Percentiles rank a stretch among this genome's conserved stretches.
These are phyloP conservation scores for Eucalyptus fibrosa DNA, from an alignment of 345 rosid species.

Conservation along the genomic window DNA sequence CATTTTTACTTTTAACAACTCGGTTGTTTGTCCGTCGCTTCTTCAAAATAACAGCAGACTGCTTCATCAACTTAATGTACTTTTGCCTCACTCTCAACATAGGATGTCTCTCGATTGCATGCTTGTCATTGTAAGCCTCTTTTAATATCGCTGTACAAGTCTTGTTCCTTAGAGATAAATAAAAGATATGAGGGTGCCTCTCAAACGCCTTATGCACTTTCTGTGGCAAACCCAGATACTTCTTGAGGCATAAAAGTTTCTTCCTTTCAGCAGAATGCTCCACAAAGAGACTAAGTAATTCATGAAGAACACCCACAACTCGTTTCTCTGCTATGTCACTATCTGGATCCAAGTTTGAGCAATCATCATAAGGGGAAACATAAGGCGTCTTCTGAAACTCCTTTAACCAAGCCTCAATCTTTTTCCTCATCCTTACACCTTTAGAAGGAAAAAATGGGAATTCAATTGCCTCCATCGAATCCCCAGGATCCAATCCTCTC, in stretches of 20 bases:
- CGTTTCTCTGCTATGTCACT: slow-evolving; percentile 81
- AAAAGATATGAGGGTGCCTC: slow-evolving; percentile 77
- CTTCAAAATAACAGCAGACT: slow-evolving; percentile 32
- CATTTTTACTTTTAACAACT: not conserved
- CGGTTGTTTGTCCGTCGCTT: slow-evolving; percentile 15
- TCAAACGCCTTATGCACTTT: slow-evolving; percentile 83
- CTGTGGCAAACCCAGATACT: slow-evolving; percentile 60
- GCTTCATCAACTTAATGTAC: slow-evolving; percentile 55
- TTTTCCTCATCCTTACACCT: slow-evolving; percentile 61
- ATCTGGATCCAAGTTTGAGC: slow-evolving; percentile 42
- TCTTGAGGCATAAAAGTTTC: slow-evolving; percentile 63
- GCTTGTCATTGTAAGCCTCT: slow-evolving; percentile 50
- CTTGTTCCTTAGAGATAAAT: slow-evolving; percentile 56
- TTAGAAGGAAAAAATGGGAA: slow-evolving; percentile 76
- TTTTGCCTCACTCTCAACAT: slow-evolving; percentile 42
- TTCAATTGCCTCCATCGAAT: slow-evolving; percentile 26
- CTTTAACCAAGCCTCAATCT: slow-evolving; percentile 57
- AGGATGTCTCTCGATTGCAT: slow-evolving; percentile 47
- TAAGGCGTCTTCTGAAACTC: slow-evolving; percentile 71
- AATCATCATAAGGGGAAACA: slow-evolving; percentile 72
- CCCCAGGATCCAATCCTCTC: slow-evolving; percentile 19
- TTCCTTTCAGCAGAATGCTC: slow-evolving; percentile 79
- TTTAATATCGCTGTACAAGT: slow-evolving; percentile 75
- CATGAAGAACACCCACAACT: slow-evolving; percentile 79
- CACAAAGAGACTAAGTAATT: slow-evolving; percentile 67